Evolutionary conservation across 805 yeast species (phyloP), one percentile per base, ranked within the genome.

Genomic region (Yamadazyma laniorum): DNA sequence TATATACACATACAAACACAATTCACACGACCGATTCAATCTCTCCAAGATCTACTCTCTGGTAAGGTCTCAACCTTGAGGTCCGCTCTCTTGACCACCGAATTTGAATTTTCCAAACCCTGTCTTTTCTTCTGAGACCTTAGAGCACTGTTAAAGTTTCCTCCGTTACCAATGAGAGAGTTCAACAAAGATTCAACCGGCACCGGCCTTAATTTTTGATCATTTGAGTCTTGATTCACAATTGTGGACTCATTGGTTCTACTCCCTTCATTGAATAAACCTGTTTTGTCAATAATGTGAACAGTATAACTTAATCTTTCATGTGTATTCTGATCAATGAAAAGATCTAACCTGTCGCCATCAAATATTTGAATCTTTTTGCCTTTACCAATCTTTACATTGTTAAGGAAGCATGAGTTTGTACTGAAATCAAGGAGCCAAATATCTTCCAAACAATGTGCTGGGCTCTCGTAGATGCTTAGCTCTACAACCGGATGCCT

Each of bases 381-480:
- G 2, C 83, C 82, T 43, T 78, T 77, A 0, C 83, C 82, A 32
- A 86, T 55, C 34, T 70, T 70, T 6, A 63, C 58, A 6, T 75
- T 74, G 51, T 88, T 85, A 6, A 90, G 74, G 49, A 68, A 77
- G 54, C 96, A 85, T 2, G 86, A 82, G 58, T 89, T 90, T 0
- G 95, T 78, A 39, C 93, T 83, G 44, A 70, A 75, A 49, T 89
- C 96, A 32, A 85, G 61, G 21, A 90, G 63, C 95, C 95, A 88
- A 12, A 85, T 68, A 53, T 81, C 89, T 40, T 81, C 85, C 6
- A 80, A 61, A 41, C 82, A 82, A 59, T 77, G 82, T 0, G 88
- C 89, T 0, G 90, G 88, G 7, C 84, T 77, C 48, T 81, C 87
- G 52, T 66, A 77, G 3, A 81, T 70, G 5, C 63, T 56, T 22